Evolutionary conservation across 2,329 filamentous ascomycete genomes (phyloP).

Genomic region (Colletotrichum coccodes): DNA sequence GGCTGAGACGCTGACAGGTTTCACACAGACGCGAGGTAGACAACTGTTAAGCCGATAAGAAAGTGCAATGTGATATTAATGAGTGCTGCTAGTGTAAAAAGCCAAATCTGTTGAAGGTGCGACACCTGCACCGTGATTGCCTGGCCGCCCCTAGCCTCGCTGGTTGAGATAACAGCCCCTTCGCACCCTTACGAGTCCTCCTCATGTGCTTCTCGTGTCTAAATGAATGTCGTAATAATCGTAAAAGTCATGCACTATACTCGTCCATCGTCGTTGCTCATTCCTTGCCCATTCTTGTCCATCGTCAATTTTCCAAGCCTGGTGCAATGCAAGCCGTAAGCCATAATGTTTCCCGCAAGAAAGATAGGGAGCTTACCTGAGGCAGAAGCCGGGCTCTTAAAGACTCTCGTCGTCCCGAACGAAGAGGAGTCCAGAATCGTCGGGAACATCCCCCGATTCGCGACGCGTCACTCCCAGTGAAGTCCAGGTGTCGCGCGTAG

Average conservation of each 20-base stretch:
- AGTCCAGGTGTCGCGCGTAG: conserved; percentile 7
- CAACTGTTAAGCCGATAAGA: conserved; percentile 21
- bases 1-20: conserved; percentile 31
- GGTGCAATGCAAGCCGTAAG: background rate
- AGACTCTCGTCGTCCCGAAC: background rate
- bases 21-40: background rate
- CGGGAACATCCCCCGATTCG: background rate
- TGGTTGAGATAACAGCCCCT: background rate
- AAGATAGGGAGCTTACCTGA: background rate
- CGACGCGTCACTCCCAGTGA: conserved; percentile 6
- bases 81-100: conserved; percentile 2
- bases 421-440: background rate
- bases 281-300: background rate
- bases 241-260: background rate
- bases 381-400: background rate
- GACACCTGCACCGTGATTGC: background rate
- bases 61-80: conserved; percentile 2
- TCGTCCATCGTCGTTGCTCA: background rate
- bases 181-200: background rate
- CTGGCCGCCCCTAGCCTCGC: background rate
- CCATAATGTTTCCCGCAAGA: background rate
- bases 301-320: background rate
- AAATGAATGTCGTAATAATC: conserved; percentile 5
- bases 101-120: conserved; percentile 20
- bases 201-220: background rate